Percentiles rank a stretch among this genome's conserved stretches.
Evolutionary conservation across 1,139 yeast genomes (phyloP).

Genomic region (Debaryomyces nepalensis): DNA sequence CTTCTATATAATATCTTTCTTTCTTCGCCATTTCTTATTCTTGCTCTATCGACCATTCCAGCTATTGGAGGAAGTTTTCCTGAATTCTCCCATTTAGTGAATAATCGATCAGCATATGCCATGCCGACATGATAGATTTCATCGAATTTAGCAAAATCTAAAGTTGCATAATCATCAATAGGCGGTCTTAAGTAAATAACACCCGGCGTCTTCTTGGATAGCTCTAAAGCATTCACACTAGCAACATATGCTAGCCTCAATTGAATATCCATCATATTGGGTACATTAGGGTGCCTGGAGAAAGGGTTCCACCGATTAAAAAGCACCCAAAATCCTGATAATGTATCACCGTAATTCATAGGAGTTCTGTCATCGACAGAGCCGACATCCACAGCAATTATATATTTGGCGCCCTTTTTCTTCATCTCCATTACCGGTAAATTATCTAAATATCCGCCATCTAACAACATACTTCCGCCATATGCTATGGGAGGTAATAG

Average conservation of each 20-base stretch:
- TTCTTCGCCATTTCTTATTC: slow-evolving; percentile 21
- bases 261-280: slow-evolving; percentile 94
- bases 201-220: slow-evolving; percentile 83
- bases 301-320: slow-evolving; percentile 91
- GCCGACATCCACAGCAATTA: slow-evolving; percentile 97
- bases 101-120: slow-evolving; percentile 65
- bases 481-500: slow-evolving; percentile 87
- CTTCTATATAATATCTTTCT: slow-evolving; percentile 51
- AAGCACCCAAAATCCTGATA: slow-evolving; percentile 91
- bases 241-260: slow-evolving; percentile 93
- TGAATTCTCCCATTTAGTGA: slow-evolving; percentile 56
- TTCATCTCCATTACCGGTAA: slow-evolving; percentile 92
- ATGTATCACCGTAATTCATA: slow-evolving; percentile 88
- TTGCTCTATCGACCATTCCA: slow-evolving; percentile 45
- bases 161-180: slow-evolving; percentile 85
- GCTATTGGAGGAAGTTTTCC: slow-evolving; percentile 68
- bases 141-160: slow-evolving; percentile 90
- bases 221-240: slow-evolving; percentile 88
- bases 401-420: slow-evolving; percentile 80
- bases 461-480: slow-evolving; percentile 89
- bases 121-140: slow-evolving; percentile 85
- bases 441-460: slow-evolving; percentile 96
- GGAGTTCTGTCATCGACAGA: slow-evolving; percentile 92
- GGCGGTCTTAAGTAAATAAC: slow-evolving; percentile 95
- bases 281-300: slow-evolving; percentile 83